phyloP scores from a whole-genome alignment of 257 asterid genomes.

The Vinca minor region DNA sequence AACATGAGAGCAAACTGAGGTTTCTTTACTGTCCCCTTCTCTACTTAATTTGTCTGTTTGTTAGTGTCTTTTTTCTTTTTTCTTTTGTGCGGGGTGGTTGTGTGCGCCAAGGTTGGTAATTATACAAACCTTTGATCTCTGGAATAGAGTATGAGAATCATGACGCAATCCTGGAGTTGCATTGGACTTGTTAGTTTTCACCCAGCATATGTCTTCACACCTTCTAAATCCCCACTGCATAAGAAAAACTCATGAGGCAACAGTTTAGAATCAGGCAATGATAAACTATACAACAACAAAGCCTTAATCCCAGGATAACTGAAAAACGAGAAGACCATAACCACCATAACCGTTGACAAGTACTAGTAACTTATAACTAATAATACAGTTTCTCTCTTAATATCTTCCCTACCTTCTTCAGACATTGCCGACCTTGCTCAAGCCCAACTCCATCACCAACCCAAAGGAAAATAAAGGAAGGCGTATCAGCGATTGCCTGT shows the following conservation, averaged over 20 bases:
- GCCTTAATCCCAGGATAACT: background rate
- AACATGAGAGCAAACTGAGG: conserved; percentile 1
- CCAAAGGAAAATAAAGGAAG: conserved; percentile 98
- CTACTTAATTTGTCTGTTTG: background rate
- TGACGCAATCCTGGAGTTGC: conserved; percentile 97
- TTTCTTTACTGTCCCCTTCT: background rate
- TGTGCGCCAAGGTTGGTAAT: background rate
- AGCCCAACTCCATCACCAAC: conserved; percentile 99
- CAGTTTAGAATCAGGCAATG: background rate
- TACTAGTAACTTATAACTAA: conserved; percentile 8
- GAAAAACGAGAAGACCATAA: background rate
- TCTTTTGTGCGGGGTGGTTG: no score
- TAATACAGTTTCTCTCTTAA: conserved; percentile 11
- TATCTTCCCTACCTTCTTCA: conserved; percentile 62
- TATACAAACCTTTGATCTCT: conserved; percentile 76
- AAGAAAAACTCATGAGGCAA: conserved; percentile 15
- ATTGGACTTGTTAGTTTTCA: conserved; percentile 84
- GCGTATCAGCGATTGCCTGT: conserved; percentile 97
- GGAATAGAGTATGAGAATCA: conserved; percentile 91
- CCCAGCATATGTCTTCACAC: conserved; percentile 99
- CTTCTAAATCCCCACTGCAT: conserved; percentile 98
- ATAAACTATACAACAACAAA: background rate
- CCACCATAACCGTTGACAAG: conserved; percentile 3
- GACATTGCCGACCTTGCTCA: conserved; percentile 98
- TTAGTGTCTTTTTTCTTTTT: no score